A percentile compares a stretch with the other conserved stretches of the same genome.
Evolutionary conservation across 805 yeast species (phyloP).

Genomic region (Cyberlindnera subsufficiens): DNA sequence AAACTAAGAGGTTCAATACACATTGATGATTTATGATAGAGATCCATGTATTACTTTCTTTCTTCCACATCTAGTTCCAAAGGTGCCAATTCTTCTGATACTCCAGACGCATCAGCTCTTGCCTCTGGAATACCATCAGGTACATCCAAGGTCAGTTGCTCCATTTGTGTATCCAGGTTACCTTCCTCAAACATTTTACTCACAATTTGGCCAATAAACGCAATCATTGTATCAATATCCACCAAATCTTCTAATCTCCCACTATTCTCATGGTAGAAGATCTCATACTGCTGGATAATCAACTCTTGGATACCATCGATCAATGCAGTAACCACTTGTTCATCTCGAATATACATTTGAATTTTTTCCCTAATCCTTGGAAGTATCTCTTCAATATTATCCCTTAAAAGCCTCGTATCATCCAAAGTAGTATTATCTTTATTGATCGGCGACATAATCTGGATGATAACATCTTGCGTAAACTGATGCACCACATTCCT

Average conservation of each 20-base stretch:
- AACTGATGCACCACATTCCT: constrained; percentile 58
- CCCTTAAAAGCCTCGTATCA: constrained; percentile 37
- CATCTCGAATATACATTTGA: constrained; percentile 49
- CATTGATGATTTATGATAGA: no score
- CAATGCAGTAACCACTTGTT: constrained; percentile 41
- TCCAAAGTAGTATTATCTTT: constrained; percentile 23
- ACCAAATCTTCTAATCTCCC: constrained; percentile 30
- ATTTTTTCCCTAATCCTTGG: constrained; percentile 52
- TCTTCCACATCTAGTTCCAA: no score
- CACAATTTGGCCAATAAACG: constrained; percentile 36
- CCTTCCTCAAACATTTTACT: constrained; percentile 25
- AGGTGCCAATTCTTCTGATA: not conserved
- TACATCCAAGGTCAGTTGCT: not conserved
- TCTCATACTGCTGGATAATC: constrained; percentile 51
- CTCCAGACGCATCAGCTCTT: no score
- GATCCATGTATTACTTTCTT: no score
- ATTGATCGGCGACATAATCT: constrained; percentile 43
- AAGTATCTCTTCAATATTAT: constrained; percentile 44
- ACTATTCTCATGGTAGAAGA: constrained; percentile 32
- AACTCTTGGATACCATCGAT: constrained; percentile 64
- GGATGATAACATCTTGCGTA: constrained; percentile 49
- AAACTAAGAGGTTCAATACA: not conserved
- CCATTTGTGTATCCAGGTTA: constrained; percentile 4
- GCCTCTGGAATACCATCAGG: no score
- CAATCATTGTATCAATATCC: constrained; percentile 55